Base-by-base conservation (phyloP, 192 early-diverging fungal genomes). In the Mortierella hygrophila region DNA sequence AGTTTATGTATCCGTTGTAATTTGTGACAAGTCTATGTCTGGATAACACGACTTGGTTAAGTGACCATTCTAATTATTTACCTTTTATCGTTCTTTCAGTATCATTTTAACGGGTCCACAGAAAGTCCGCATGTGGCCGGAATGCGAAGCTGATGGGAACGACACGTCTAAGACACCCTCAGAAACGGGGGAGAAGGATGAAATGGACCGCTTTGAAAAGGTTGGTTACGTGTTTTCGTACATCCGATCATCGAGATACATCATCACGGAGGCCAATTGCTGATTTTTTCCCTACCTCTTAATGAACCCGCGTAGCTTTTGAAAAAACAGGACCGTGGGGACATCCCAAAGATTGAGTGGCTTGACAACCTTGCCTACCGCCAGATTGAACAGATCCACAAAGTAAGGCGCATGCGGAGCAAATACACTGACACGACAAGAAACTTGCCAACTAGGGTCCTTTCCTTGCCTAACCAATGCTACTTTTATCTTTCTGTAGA, bases 341-440 rank as follows among this genome's bases (percentile, higher is more conserved):
- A 99, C 75, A 94, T 99, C 16, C 89, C 93, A 63, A 90, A 89
- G 29, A 90, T 96, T 1, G 97, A 98, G 68, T 99, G 98, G 98
- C 92, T 99, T 47, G 98, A 99, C 81, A 93, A 95, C 47, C 87
- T 98, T 72, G 93, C 94, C 7, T 96, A 98, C 90, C 93, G 96
- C 38, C 94, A 96, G 82, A 97, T 99, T 41, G 96, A 97, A 69
- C 90, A 94, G 70, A 94, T 97, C 52, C 92, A 97, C 74, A 90
- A 94, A 82, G 94, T 95, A 60, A 70, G 44, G 63, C 7, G 32
- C 23, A 55, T 70, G 60, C 65, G 76, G 76, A 69, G 4, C 35
- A 80, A 52, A 68, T 38, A 70, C 15, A 20, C 72, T 38, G 80
- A 77, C 38, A 74, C 41, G 70, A 60, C 10, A 79, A 63, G 37